Percentiles rank a stretch among this genome's conserved stretches.
phyloP scores from a whole-genome alignment of 2,329 filamentous ascomycete species.

The Aspergillus novofumigatus region DNA sequence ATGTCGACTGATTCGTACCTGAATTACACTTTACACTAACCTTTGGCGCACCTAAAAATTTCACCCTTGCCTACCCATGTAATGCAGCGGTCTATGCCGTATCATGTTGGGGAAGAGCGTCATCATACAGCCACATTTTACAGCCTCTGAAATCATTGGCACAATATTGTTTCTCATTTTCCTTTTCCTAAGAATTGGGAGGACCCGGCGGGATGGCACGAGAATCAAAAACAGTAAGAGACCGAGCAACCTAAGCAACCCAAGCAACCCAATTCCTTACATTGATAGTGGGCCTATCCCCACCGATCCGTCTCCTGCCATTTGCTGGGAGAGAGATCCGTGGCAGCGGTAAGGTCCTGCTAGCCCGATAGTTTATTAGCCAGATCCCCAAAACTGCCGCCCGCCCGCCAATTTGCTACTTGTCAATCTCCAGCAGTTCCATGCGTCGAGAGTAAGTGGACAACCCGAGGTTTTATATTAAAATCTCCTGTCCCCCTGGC shows the following conservation, averaged over 20 bases:
- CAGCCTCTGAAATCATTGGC: not conserved
- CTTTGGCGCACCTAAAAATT: too few relatives aligned
- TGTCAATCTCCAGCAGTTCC: not conserved
- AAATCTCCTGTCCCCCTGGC: not conserved
- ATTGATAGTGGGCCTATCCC: constrained; percentile 3
- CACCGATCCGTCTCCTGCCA: not conserved
- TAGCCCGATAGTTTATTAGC: constrained; percentile 8
- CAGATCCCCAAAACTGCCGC: not conserved
- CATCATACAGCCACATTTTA: too few relatives aligned
- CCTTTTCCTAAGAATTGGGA: not conserved
- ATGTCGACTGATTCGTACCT: too few relatives aligned
- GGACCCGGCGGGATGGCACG: not conserved
- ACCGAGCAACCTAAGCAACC: not conserved
- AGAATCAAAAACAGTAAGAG: not conserved
- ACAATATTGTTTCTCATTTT: not conserved
- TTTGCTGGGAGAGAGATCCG: constrained; percentile 14
- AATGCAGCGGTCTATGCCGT: too few relatives aligned
- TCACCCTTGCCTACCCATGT: too few relatives aligned
- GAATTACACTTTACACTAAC: too few relatives aligned
- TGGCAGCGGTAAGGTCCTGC: constrained; percentile 7
- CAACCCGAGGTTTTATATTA: too few relatives aligned
- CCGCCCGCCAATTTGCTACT: not conserved
- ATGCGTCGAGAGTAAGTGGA: not conserved
- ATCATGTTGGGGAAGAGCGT: too few relatives aligned
- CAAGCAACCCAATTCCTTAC: not conserved